Percentiles rank a stretch among this genome's conserved stretches.
Conservation (phyloP, 2,329 filamentous ascomycete genomes). For the Lachnellula hyalina region DNA sequence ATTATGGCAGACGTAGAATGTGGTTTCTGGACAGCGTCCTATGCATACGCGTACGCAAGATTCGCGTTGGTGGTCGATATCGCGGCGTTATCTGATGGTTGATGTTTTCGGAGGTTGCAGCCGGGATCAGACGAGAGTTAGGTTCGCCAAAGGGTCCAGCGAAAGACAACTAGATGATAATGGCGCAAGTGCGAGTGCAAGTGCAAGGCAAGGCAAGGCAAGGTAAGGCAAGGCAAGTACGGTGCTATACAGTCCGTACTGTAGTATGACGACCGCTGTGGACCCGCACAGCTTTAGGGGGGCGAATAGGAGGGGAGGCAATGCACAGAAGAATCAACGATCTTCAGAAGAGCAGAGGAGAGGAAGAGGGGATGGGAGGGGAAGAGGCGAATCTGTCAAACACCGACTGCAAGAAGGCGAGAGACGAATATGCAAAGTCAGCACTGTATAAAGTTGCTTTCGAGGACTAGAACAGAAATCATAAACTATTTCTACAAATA, state of each 20-base stretch:
- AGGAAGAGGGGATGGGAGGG: not conserved
- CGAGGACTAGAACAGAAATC: not conserved
- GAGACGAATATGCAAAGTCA: not conserved
- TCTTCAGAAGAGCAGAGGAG: not conserved
- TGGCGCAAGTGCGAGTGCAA: no score
- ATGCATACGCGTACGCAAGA: not conserved
- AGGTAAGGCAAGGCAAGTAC: no score
- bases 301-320: not conserved
- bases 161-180: not conserved
- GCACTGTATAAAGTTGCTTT: not conserved
- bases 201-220: no score
- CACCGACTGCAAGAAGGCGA: not conserved
- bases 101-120: constrained; percentile 2
- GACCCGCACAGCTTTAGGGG: constrained; percentile 2
- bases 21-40: not conserved
- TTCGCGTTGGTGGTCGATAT: constrained; percentile 21
- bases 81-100: constrained; percentile 7
- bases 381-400: not conserved
- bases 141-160: constrained; percentile 4
- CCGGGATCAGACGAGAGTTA: not conserved
- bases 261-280: constrained; percentile 18
- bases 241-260: not conserved
- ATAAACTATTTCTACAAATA: not conserved
- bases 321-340: not conserved
- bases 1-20: constrained; percentile 9